Percentiles rank a stretch among this genome's conserved stretches.
Evolutionary conservation across 2,329 filamentous ascomycete species (phyloP).

Genomic region (Cadophora luteo-olivacea): DNA sequence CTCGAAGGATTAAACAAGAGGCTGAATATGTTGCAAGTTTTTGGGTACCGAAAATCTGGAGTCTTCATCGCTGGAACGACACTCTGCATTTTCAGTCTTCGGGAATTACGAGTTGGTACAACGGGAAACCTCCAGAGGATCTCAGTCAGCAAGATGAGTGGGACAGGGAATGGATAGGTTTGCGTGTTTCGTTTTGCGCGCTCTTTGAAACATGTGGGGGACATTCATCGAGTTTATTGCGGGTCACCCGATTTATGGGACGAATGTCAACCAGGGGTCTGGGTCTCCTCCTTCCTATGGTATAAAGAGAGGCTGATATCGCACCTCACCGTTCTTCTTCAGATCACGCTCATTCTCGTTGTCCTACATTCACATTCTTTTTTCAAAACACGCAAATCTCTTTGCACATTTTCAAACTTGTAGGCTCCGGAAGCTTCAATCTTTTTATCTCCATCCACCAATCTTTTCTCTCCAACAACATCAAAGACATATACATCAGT

Average conservation of each 20-base stretch:
- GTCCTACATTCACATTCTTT: slow-evolving; percentile 15
- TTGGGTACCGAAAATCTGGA: background rate
- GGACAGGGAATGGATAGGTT: background rate
- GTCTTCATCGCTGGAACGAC: background rate
- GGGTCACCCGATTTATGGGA: slow-evolving; percentile 4
- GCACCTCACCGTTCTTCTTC: background rate
- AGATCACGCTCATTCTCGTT: slow-evolving; percentile 7
- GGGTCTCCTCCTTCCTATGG: background rate
- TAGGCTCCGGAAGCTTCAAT: slow-evolving; percentile 18
- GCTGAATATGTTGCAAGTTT: background rate
- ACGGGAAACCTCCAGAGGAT: background rate
- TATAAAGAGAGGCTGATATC: background rate
- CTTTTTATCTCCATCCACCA: background rate
- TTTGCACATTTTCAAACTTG: slow-evolving; percentile 8
- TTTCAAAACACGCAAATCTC: background rate
- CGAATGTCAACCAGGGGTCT: background rate
- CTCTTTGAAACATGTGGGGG: slow-evolving; percentile 5
- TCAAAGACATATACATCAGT: background rate
- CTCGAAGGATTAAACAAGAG: background rate
- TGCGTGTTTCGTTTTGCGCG: slow-evolving; percentile 7
- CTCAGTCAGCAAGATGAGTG: background rate
- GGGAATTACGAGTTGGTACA: background rate
- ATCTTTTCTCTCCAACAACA: background rate
- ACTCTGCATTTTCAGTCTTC: background rate
- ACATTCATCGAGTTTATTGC: background rate